Base-by-base conservation (phyloP, 805 yeast species). In the Cyberlindnera lachancei region DNA sequence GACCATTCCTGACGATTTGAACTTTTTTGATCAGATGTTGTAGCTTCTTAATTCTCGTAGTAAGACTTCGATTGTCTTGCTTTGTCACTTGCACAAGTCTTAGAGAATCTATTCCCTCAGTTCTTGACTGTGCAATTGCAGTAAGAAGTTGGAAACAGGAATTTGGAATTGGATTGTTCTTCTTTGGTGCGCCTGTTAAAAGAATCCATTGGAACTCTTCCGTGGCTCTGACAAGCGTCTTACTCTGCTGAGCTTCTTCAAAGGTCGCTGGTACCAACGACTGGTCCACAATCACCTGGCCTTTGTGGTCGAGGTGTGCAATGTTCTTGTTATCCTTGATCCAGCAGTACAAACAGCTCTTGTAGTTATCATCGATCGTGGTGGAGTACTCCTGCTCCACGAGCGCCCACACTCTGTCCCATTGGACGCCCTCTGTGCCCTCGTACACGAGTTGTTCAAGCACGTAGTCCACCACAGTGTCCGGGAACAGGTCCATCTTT, bases 51-150 rank as follows among this genome's bases (percentile, higher is more conserved):
- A 79, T 59, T 43, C 92, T 63, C 1, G 74, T 63, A 0, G 87
- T 75, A 25, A 79, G 60, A 36, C 87, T 78, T 41, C 90, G 64
- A 13, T 78, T 71, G 45, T 81, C 92, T 53, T 81, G 92, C 7
- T 71, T 71, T 0, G 87, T 71, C 14, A 57, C 61, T 25, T 59
- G 57, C 3, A 77, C 70, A 36, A 81, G 58, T 17, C 72, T 74
- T 19, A 73, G 58, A 0, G 88, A 71, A 30, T 70, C 64, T 12
- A 80, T 70, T 8, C 92, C 92, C 1, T 53, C 45, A 0, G 62
- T 56, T 16, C 75, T 75, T 19, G 70, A 50, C 37, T 64, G 68
- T 0, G 87, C 82, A 33, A 81, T 76, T 30, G 70, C 76, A 31
- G 73, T 58, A 15, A 81, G 50, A 24, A 81, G 48, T 15, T 69